Base-by-base conservation (phyloP, 495 filamentous ascomycete species). In the Podospora bellae-mahoneyi region DNA sequence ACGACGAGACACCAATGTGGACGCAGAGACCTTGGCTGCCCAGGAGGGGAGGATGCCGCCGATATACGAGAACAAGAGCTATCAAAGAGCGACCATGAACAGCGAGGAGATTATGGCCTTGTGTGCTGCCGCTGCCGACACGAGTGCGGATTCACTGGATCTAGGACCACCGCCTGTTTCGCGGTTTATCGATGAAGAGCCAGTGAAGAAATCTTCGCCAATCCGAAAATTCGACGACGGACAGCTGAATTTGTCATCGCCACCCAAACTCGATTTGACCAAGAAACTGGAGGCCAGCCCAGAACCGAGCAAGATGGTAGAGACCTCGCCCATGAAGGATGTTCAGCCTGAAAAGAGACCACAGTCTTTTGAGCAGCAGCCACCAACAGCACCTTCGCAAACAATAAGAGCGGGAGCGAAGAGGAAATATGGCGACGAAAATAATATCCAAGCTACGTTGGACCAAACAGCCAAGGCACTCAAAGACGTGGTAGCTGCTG, bases 61-160 rank as follows among this genome's bases (percentile, higher is more conserved):
- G 0, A 97, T 99, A 62, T 75, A 88, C 62, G 95, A 99, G 78
- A 89, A 91, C 74, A 95, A 93, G 77, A 79, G 79, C 53, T 96
- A 87, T 72, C 90, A 90, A 18, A 82, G 92, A 66, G 81, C 80
- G 66, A 94, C 92, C 3, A 78, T 95, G 68, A 91, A 89, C 63
- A 74, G 70, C 34, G 79, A 82, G 34, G 79, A 86, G 61, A 81
- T 84, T 26, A 30, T 83, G 53, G 81, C 82, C 6, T 69, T 90
- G 23, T 76, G 84, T 28, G 79, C 82, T 18, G 78, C 83, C n/a
- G 79, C 81, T 9, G 81, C 76, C 4, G 81, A 84, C 48, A 69
- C 71, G 64, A 81, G 78, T 32, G 30, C 28, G 30, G 85, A 88
- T 56, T 91, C 89, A 6, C 88, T 89, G 0, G 89, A 91, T 55